These are phyloP conservation scores for Cephaloascus albidus DNA, from an alignment of 805 yeast genomes.

Conservation along the genomic window DNA sequence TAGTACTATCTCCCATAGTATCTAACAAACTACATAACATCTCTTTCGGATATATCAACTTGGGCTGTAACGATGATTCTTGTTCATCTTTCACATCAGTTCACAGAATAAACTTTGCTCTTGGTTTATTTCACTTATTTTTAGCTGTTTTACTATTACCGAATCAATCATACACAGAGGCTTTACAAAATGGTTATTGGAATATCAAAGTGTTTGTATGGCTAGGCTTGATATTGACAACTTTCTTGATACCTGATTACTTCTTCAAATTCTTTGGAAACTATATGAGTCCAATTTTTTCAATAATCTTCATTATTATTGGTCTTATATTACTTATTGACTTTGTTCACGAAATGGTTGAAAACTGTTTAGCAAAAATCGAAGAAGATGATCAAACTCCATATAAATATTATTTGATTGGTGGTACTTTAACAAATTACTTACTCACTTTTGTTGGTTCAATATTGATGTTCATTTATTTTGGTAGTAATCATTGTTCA, in stretches of 20 bases:
- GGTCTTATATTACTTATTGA: conserved; percentile 89
- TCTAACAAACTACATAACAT: conserved; percentile 63
- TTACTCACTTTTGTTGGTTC: conserved; percentile 64
- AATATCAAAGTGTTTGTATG: conserved; percentile 58
- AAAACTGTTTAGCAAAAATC: conserved; percentile 82
- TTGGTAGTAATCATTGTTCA: conserved; percentile 72
- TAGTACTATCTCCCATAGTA: conserved; percentile 78
- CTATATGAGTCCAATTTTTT: conserved; percentile 74
- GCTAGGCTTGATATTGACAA: conserved; percentile 42
- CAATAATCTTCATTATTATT: conserved; percentile 78
- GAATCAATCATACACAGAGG: conserved; percentile 68
- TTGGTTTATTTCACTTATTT: conserved; percentile 69
- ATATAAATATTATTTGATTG: conserved; percentile 76
- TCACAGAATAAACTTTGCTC: conserved; percentile 83
- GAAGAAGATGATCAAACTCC: conserved; percentile 62
- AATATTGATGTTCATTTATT: conserved; percentile 70
- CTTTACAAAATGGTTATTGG: conserved; percentile 94
- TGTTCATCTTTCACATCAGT: conserved; percentile 89
- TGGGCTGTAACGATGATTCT: conserved; percentile 71
- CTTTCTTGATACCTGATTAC: conserved; percentile 78
- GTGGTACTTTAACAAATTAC: conserved; percentile 87
- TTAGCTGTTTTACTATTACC: conserved; percentile 62
- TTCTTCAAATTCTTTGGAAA: conserved; percentile 90
- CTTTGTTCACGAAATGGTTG: conserved; percentile 99
- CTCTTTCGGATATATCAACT: conserved; percentile 58